Conservation (phyloP, 148 eudicot genomes). For the Limonium bicolor region DNA sequence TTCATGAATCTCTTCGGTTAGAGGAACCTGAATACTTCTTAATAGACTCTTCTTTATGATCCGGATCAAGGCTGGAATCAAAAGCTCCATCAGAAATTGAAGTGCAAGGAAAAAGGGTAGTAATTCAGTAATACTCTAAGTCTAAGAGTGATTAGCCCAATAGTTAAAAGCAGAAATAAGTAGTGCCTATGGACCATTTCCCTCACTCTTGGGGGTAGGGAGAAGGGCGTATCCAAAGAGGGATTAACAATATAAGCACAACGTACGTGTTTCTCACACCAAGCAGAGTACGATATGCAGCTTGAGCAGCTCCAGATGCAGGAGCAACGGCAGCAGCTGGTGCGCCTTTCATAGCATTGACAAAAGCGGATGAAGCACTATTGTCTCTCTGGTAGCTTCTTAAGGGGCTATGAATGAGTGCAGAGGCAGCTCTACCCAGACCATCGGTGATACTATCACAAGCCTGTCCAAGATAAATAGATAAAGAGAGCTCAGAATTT, state of each 20-base stretch:
- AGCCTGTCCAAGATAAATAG: conserved; percentile 46
- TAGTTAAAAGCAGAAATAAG: neutral
- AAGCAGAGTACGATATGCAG: conserved; percentile 69
- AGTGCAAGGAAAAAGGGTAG: neutral
- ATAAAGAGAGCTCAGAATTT: neutral
- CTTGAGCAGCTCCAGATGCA: conserved; percentile 90
- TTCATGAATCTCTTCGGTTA: too few species aligned
- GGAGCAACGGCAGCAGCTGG: conserved; percentile 95
- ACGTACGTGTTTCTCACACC: conserved; percentile 80
- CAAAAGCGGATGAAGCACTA: conserved; percentile 69
- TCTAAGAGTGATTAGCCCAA: neutral
- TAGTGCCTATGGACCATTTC: neutral
- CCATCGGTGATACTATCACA: conserved; percentile 80
- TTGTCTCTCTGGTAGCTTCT: conserved; percentile 71
- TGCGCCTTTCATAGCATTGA: conserved; percentile 65
- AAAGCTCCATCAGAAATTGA: neutral
- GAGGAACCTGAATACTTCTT: conserved; percentile 73
- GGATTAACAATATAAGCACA: neutral
- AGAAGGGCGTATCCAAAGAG: neutral
- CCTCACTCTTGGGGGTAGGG: too few species aligned
- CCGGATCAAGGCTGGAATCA: conserved; percentile 76
- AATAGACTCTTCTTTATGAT: conserved; percentile 66
- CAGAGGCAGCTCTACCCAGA: conserved; percentile 62
- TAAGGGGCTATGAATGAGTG: conserved; percentile 59
- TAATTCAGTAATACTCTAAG: neutral